Conservation (phyloP, 805 yeast genomes). For the Wickerhamiella galacta region DNA sequence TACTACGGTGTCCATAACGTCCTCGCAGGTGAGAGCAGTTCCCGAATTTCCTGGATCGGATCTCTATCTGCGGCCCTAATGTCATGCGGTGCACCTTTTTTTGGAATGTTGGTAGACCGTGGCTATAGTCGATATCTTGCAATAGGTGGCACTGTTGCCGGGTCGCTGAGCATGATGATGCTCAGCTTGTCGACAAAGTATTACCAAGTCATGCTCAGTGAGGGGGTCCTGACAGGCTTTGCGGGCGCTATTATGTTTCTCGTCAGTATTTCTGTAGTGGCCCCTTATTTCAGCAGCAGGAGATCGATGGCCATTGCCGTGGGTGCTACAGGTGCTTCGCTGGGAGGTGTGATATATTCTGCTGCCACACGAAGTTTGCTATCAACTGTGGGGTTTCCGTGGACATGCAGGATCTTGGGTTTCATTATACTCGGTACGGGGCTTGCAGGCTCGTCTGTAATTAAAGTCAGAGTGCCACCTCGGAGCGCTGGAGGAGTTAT, state of each 20-base stretch:
- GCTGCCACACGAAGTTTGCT: slow-evolving; percentile 29
- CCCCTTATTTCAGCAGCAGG: slow-evolving; percentile 29
- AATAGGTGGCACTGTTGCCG: slow-evolving; percentile 12
- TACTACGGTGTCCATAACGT: slow-evolving; percentile 8
- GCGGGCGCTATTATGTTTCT: slow-evolving; percentile 29
- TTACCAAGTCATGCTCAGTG: slow-evolving; percentile 37
- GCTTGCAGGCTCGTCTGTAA: too few relatives aligned
- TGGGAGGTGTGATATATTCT: slow-evolving; percentile 36
- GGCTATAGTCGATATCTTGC: slow-evolving; percentile 16
- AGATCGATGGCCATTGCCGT: slow-evolving; percentile 32
- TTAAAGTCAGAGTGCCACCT: too few relatives aligned
- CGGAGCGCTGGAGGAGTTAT: too few relatives aligned
- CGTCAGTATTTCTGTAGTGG: slow-evolving; percentile 28
- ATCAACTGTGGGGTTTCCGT: slow-evolving; percentile 31
- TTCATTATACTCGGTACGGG: slow-evolving; percentile 25
- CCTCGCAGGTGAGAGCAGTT: slow-evolving; percentile 7
- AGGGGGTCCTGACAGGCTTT: slow-evolving; percentile 33
- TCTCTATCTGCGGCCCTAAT: slow-evolving; percentile 10
- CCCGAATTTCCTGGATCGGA: slow-evolving; percentile 16
- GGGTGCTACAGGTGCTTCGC: slow-evolving; percentile 34
- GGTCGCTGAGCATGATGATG: slow-evolving; percentile 14
- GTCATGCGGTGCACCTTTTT: slow-evolving; percentile 13
- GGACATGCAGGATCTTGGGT: slow-evolving; percentile 37
- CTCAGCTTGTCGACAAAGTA: slow-evolving; percentile 24
- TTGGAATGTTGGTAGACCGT: slow-evolving; percentile 20